A percentile compares a stretch with the other conserved stretches of the same genome.
These are phyloP conservation scores for Meyerozyma smithsonii DNA, from an alignment of 1,139 yeast species.

Conservation along the genomic window DNA sequence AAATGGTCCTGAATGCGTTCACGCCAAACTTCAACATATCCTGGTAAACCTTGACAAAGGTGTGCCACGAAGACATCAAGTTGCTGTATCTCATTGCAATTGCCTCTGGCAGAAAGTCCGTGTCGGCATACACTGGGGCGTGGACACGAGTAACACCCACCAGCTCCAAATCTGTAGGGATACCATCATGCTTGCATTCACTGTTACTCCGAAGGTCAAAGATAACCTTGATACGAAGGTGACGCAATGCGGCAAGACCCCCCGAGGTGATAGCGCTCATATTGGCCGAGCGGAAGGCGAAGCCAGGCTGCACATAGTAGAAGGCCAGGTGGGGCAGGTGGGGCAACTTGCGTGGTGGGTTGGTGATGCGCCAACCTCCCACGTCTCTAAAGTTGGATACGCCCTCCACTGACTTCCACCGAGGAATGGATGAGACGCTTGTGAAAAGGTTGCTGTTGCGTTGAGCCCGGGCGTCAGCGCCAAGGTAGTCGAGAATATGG, in stretches of 20 bases:
- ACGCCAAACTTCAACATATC: constrained; percentile 51
- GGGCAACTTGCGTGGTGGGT: constrained; percentile 22
- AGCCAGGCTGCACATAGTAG: constrained; percentile 48
- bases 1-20: constrained; percentile 41
- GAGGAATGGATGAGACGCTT: constrained; percentile 35
- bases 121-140: constrained; percentile 54
- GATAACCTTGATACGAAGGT: constrained; percentile 49
- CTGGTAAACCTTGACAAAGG: constrained; percentile 61
- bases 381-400: constrained; percentile 71
- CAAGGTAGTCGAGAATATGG: constrained; percentile 48
- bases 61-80: constrained; percentile 57
- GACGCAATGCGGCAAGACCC: constrained; percentile 39
- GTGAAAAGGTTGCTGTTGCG: constrained; percentile 43
- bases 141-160: constrained; percentile 51
- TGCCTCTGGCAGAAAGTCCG: constrained; percentile 63
- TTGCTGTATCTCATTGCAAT: constrained; percentile 54
- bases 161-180: constrained; percentile 26
- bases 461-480: constrained; percentile 43
- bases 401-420: constrained; percentile 66
- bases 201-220: constrained; percentile 68
- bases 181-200: constrained; percentile 53
- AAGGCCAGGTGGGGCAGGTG: constrained; percentile 8
- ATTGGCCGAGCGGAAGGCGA: constrained; percentile 62
- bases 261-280: constrained; percentile 43
- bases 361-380: constrained; percentile 64